Evolutionary conservation across 768 basidiomycete genomes (phyloP), one percentile per base, ranked within the genome.

Genomic region (Dacryopinax spathularia): DNA sequence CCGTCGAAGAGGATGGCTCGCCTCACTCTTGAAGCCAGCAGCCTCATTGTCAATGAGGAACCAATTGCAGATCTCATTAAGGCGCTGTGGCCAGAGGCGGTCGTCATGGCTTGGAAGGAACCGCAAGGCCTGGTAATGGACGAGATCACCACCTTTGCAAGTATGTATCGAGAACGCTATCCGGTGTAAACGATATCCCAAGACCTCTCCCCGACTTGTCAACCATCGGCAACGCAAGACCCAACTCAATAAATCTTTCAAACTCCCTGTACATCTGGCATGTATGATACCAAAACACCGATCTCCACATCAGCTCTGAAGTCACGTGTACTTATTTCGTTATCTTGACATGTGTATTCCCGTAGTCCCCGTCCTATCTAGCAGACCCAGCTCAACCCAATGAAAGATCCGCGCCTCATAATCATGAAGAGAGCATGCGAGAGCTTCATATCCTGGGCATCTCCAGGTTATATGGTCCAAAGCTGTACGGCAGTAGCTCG

Each of bases 401-500:
- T n/a, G n/a, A n/a, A n/a, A n/a, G n/a, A n/a, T n/a, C n/a, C n/a
- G n/a, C n/a, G n/a, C n/a, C 48, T 31, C 6, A 27, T 27, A 3
- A 13, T 27, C 25, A 20, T 56, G 9, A 56, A 6, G 10, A 6
- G 9, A 31, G 48, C 9, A 56, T 10, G 48, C 25, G 31, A 5
- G 13, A 63, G 15, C 9, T 29, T 63, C 62, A 63, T 63, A 34
- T 36, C 63, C 62, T 78, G 73, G 27, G 67, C 62, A 44, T 36
- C 48, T 85, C 82, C 69, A 91, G 70, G n/a, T 91, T 79, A 69
- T 86, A 91, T 1, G 92, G 92, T 0, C 92, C 92, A 74, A 95
- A 95, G 69, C 89, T 89, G 75, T 87, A 78, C 0, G 92, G 92
- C 60, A 96, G 76, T 60, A 95, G 75, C 66, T 85, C 83, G 2